Evolutionary conservation across 2,329 filamentous ascomycete genomes (phyloP).

Genomic region (Exophiala mesophila): DNA sequence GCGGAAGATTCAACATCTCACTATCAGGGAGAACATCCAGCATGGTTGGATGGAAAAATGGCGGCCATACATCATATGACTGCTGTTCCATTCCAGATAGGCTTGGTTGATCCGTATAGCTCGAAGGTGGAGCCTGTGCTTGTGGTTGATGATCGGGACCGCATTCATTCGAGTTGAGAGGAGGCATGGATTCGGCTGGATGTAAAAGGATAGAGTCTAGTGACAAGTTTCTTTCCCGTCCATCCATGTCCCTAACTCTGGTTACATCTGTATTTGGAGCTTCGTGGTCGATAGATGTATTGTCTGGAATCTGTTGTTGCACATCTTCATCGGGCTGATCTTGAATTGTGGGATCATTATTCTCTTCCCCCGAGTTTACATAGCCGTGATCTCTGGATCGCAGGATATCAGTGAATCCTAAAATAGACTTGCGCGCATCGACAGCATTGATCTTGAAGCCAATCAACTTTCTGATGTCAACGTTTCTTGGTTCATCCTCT

Average conservation of each 20-base stretch:
- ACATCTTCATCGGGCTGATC: too few relatives aligned
- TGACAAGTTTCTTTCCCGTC: too few relatives aligned
- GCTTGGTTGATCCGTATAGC: too few relatives aligned
- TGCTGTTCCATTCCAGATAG: neutral
- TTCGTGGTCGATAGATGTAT: too few relatives aligned
- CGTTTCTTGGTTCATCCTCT: conserved; percentile 13
- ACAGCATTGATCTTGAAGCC: conserved; percentile 10
- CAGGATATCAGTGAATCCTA: conserved; percentile 12
- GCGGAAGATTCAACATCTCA: neutral
- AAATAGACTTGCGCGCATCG: conserved; percentile 11
- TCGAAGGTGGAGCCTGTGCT: too few relatives aligned
- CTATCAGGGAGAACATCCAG: neutral
- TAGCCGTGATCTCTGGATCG: conserved; percentile 1
- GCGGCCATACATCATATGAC: neutral
- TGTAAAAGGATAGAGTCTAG: too few relatives aligned
- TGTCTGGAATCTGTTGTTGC: too few relatives aligned
- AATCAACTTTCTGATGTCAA: conserved; percentile 6
- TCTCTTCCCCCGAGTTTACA: conserved; percentile 10
- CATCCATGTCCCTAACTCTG: too few relatives aligned
- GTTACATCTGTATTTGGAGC: too few relatives aligned
- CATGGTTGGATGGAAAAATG: neutral
- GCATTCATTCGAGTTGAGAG: too few relatives aligned
- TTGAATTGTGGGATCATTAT: neutral
- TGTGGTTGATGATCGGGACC: too few relatives aligned
- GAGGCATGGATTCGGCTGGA: too few relatives aligned